Evolutionary conservation across 495 filamentous ascomycete genomes (phyloP), one percentile per base, ranked within the genome.

Genomic region (Evansstolkia leycettana): DNA sequence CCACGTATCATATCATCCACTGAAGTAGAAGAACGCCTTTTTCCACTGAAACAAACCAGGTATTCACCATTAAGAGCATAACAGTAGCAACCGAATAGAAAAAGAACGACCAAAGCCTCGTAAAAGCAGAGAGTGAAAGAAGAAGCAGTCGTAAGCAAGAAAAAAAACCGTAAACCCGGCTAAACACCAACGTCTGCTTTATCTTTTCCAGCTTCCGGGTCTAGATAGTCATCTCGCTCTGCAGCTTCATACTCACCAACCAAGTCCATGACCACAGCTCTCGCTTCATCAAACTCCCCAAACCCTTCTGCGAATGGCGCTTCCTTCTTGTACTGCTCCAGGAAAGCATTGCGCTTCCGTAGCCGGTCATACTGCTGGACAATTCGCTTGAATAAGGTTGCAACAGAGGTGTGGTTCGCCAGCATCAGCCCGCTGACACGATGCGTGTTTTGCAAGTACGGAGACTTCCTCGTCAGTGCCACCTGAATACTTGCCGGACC

Each of bases 401-500:
- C 86, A 35, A 98, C 92, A 31, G 87, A 93, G 3, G 90, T 98
- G 54, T 98, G 92, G 58, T 98, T 98, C 3, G 90, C 92, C 31
- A 98, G 57, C 90, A 98, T 98, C 36, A 98, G 71, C 18, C 90
- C 90, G 46, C 84, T 93, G 35, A 98, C 90, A 31, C 92, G 82
- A 50, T 94, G 84, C 31, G 84, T 84, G 37, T 70, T 58, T 17
- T 84, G 76, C 33, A 95, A 76, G 56, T 98, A 95, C 2, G 90
- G 92, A 23, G 84, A 92, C 52, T 92, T 87, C 68, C 93, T 94
- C 3, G 90, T 95, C 28, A 96, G 64, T 1, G 90, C 90, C 9
- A 98, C 90, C 58, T 98, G 90, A 43, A 98, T 98, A 51, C 82
- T 89, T 8, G 90, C 90, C 0, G 90, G 90, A n/a, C 90, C 90